These are phyloP conservation scores for Endoconidiophora laricicola DNA, from an alignment of 2,329 filamentous ascomycete genomes.

Conservation along the genomic window DNA sequence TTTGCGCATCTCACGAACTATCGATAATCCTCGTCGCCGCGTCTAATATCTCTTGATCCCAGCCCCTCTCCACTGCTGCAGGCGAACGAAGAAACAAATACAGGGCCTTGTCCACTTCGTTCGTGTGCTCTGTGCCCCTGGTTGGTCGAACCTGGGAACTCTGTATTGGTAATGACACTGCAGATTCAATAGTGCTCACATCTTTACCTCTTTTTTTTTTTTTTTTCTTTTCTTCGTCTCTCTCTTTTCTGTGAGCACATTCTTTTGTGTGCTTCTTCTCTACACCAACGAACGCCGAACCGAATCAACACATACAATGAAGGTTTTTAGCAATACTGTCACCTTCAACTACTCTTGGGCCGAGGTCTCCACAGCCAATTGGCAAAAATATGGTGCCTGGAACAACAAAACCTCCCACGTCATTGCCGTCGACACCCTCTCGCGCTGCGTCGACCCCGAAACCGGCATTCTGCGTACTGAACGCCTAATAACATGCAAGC, in stretches of 20 bases:
- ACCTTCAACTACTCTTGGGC: constrained; percentile 98
- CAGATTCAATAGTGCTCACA: too few species aligned
- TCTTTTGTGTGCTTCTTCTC: neutral
- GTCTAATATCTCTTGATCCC: too few species aligned
- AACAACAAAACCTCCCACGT: constrained; percentile 98
- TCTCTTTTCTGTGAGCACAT: neutral
- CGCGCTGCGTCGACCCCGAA: constrained; percentile 40
- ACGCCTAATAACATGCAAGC: constrained; percentile 45
- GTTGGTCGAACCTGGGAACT: too few species aligned
- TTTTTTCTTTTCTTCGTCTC: neutral
- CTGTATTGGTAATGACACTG: too few species aligned
- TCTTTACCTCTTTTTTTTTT: neutral
- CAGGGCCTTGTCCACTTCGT: too few species aligned
- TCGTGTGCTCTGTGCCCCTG: too few species aligned
- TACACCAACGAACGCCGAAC: constrained; percentile 13
- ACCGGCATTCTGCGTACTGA: constrained; percentile 46
- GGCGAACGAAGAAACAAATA: too few species aligned
- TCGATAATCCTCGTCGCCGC: too few species aligned
- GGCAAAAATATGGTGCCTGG: constrained; percentile 97
- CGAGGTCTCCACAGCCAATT: constrained; percentile 93
- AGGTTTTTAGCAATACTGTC: constrained; percentile 80
- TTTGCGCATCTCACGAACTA: too few species aligned
- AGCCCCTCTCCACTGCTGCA: too few species aligned
- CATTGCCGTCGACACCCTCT: constrained; percentile 83
- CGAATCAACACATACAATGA: constrained; percentile 41